Evolutionary conservation across 2,329 filamentous ascomycete genomes (phyloP), one percentile per base, ranked within the genome.

Genomic region (Microdochium trichocladiopsis): DNA sequence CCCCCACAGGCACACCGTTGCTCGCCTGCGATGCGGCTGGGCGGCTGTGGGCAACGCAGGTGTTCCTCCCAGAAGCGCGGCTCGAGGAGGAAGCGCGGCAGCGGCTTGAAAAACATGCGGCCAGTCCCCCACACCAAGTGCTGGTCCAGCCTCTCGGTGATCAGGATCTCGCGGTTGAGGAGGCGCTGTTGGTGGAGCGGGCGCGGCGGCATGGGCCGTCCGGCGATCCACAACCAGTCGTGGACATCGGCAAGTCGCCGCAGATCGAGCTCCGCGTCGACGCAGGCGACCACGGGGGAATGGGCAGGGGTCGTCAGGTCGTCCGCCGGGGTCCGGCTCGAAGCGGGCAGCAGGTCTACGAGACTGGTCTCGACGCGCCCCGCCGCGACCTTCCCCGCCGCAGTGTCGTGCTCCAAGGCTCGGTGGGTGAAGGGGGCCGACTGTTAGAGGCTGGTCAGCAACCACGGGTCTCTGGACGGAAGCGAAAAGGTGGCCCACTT

Each of bases 1-100:
- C n/a, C n/a, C n/a, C n/a, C n/a, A n/a, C n/a, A n/a, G n/a, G n/a
- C n/a, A n/a, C n/a, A n/a, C n/a, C n/a, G n/a, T n/a, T n/a, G n/a
- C n/a, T n/a, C n/a, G n/a, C n/a, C n/a, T n/a, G n/a, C n/a, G n/a
- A n/a, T n/a, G n/a, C n/a, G n/a, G n/a, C n/a, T n/a, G n/a, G n/a
- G n/a, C n/a, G n/a, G n/a, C n/a, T n/a, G n/a, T n/a, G n/a, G n/a
- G n/a, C n/a, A n/a, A n/a, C n/a, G n/a, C n/a, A 60, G 53, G 31
- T 59, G 33, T 5, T 50, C 18, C 10, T 48, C 33, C 59, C 58
- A 61, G 28, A 62, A 59, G 6, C 14, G 5, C 9, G 54, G 54
- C n/a, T 59, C 53, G 2, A 67, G 56, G 1, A 69, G 57, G 48
- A 58, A 69, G 6, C 55, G 52, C 2, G 68, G 67, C n/a, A 65